Evolutionary conservation across 2,329 filamentous ascomycete genomes (phyloP).

Genomic region (Calonectria montana): DNA sequence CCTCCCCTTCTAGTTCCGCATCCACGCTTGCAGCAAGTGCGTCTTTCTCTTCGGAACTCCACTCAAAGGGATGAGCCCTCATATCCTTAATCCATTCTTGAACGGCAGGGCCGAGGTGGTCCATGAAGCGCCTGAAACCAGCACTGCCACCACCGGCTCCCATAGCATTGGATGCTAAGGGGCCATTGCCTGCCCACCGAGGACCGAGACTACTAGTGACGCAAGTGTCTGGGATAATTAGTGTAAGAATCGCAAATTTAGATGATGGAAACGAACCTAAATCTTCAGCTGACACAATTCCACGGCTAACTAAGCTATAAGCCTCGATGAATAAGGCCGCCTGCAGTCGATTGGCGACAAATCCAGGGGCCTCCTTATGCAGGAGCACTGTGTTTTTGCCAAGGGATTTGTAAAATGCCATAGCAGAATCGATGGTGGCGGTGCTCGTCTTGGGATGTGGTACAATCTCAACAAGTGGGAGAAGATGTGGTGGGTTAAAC

Average conservation of each 20-base stretch:
- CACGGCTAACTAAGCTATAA: background rate
- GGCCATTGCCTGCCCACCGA: background rate
- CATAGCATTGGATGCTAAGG: background rate
- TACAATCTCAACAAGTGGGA: background rate
- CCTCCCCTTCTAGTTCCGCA: background rate
- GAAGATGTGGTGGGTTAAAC: background rate
- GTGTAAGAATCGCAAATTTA: background rate
- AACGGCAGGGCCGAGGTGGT: background rate
- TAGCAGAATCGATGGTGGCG: background rate
- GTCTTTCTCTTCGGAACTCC: background rate
- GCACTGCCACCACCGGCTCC: background rate
- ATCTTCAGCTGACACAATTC: background rate
- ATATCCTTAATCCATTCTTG: background rate
- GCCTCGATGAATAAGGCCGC: background rate
- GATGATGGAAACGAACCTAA: background rate
- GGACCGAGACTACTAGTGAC: background rate
- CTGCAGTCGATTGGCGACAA: background rate
- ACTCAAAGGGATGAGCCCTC: background rate
- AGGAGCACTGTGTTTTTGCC: background rate
- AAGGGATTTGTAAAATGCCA: slow-evolving; percentile 1
- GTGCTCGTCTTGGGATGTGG: background rate
- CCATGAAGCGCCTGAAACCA: background rate
- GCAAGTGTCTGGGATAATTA: background rate
- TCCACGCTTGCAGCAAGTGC: background rate
- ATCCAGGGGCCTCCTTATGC: background rate